Evolutionary conservation across 164 flowering plant species (phyloP).

Genomic region (Dillenia turbinata): DNA sequence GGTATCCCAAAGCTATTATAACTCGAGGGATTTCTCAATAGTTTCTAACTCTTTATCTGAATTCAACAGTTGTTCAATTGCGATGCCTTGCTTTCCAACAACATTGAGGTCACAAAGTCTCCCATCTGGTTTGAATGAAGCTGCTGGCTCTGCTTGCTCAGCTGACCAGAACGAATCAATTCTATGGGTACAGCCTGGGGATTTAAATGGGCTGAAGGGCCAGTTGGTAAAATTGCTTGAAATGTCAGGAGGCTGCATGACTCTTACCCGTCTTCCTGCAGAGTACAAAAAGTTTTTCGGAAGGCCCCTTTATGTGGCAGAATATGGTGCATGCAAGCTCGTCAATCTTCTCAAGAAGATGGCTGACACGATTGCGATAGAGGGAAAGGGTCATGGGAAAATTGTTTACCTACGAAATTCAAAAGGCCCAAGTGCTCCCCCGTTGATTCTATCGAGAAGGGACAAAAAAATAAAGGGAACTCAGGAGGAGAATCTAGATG

Average conservation of each 20-base stretch:
- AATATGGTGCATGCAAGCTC: slow-evolving; percentile 76
- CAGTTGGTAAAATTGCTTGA: slow-evolving; percentile 80
- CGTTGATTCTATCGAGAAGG: slow-evolving; percentile 28
- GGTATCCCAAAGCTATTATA: slow-evolving; percentile 38
- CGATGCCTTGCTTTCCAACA: slow-evolving; percentile 32
- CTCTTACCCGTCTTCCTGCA: slow-evolving; percentile 58
- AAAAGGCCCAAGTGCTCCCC: slow-evolving; percentile 38
- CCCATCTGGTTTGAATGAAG: slow-evolving; percentile 52
- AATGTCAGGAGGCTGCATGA: slow-evolving; percentile 70
- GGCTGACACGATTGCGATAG: slow-evolving; percentile 55
- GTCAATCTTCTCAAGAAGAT: slow-evolving; percentile 79
- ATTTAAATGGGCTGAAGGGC: slow-evolving; percentile 65
- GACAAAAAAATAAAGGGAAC: slow-evolving; percentile 53
- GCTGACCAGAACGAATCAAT: slow-evolving; percentile 26
- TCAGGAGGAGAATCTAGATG: slow-evolving; percentile 38
- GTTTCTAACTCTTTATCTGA: slow-evolving; percentile 53
- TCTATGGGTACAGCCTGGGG: slow-evolving; percentile 89
- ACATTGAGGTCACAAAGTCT: slow-evolving; percentile 49
- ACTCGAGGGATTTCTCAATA: slow-evolving; percentile 39
- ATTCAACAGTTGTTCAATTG: slow-evolving; percentile 28
- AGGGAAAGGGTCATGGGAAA: slow-evolving; percentile 66
- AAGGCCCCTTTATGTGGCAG: slow-evolving; percentile 70
- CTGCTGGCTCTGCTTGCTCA: slow-evolving; percentile 15
- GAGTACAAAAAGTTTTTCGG: slow-evolving; percentile 79
- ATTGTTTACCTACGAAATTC: slow-evolving; percentile 55